Evolutionary conservation across 1,284 basidiomycete species (phyloP), one percentile per base, ranked within the genome.

Genomic region (Tetrapyrgos nigripes): DNA sequence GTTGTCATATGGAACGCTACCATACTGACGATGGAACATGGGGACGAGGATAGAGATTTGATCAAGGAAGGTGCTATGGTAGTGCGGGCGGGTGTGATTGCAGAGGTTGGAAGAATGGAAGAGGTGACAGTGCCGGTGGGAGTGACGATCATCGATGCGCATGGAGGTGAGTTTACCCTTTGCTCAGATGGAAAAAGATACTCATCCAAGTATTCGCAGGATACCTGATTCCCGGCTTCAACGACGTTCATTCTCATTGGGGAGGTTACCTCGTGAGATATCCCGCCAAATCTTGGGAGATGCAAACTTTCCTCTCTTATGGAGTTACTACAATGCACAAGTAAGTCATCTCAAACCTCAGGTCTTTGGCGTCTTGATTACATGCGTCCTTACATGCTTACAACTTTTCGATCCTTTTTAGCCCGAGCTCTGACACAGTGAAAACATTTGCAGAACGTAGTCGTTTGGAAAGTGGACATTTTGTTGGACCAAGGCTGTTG

Each of bases 241-340:
- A 91, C 55, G 89, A 91, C 59, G 85, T 86, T 6, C 89, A 91
- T 62, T 89, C 89, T 5, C 89, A 91, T 62, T 91, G 89, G 89
- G 67, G 72, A 40, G 86, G 86, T 0, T 83, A 81, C 58, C 62
- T 47, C 0, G 78, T 76, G 29, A 74, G 76, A 33, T 82, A 83
- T 64, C 88, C 89, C 0, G 78, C 87, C 3, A 79, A 78, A 50
- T 89, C 88, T 2, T 91, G 89, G 88, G 88, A 91, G 64, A 77
- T 88, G 75, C 80, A 88, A 68, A 83, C 87, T 0, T 90, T 91
- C 81, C 79, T 91, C 28, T 86, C 89, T 0, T 90, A 90, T 64
- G 89, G 89, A n/a, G 82, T 91, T 8, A 91, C 89, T 0, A 90
- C 89, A 1, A 65, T 91, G 57, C 89, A 91, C 77, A 91, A 91